Percentiles rank a stretch among this genome's conserved stretches.
These are phyloP conservation scores for Hebeloma cylindrosporum DNA, from an alignment of 768 basidiomycete species.

Conservation along the genomic window DNA sequence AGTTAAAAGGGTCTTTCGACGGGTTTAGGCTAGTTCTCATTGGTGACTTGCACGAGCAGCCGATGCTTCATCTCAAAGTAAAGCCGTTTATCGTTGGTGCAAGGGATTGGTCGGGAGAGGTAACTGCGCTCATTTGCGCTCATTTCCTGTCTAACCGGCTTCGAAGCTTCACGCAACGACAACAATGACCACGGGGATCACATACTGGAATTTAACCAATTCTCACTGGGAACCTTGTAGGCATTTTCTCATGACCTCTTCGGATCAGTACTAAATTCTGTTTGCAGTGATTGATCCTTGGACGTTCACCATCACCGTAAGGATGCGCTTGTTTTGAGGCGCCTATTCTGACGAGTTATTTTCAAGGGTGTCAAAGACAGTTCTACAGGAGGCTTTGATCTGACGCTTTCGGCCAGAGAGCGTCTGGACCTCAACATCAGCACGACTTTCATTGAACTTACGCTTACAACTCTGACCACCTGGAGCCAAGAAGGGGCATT, in stretches of 20 bases:
- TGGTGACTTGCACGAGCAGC: slow-evolving; percentile 93
- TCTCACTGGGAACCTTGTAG: slow-evolving; percentile 96
- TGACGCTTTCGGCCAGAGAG: slow-evolving; percentile 72
- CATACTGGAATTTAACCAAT: slow-evolving; percentile 95
- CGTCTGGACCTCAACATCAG: slow-evolving; percentile 90
- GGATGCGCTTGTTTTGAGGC: slow-evolving; percentile 12
- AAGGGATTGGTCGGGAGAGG: slow-evolving; percentile 94
- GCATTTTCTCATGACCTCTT: slow-evolving; percentile 22
- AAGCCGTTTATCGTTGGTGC: slow-evolving; percentile 81
- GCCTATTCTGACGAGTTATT: not conserved
- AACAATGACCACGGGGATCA: slow-evolving; percentile 78
- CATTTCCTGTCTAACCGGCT: not conserved
- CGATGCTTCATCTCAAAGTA: slow-evolving; percentile 85
- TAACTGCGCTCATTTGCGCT: slow-evolving; percentile 32
- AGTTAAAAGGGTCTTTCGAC: slow-evolving; percentile 86
- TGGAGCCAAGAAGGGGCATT: slow-evolving; percentile 75
- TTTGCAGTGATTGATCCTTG: slow-evolving; percentile 89
- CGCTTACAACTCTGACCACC: slow-evolving; percentile 67
- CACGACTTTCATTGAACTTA: slow-evolving; percentile 86
- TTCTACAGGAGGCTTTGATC: slow-evolving; percentile 48
- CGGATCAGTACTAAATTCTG: slow-evolving; percentile 6
- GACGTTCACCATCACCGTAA: slow-evolving; percentile 77
- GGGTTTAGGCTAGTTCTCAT: slow-evolving; percentile 93
- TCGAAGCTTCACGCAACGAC: slow-evolving; percentile 80
- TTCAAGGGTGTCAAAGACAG: slow-evolving; percentile 54